Base-by-base conservation (phyloP, 1,284 basidiomycete genomes). In the Phlebopus sp. region DNA sequence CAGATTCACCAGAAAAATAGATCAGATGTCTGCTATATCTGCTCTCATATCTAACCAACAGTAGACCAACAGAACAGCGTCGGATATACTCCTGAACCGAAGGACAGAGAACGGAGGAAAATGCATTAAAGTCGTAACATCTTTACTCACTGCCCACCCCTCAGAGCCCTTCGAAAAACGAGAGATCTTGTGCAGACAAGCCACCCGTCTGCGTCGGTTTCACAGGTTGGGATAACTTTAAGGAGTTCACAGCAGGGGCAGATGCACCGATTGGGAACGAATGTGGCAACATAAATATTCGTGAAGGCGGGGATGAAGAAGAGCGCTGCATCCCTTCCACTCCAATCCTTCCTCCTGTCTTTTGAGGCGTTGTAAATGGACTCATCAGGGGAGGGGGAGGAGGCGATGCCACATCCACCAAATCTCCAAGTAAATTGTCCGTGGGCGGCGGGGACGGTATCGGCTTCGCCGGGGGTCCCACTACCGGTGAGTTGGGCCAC, bases 161-260 rank as follows among this genome's bases (percentile, higher is more conserved):
- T 58, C 69, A 85, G 37, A 84, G 56, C 17, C 83, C 79, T 63
- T 87, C 85, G 56, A 87, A 87, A 58, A 87, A 87, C n/a, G 80
- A 84, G 48, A 86, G 60, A 70, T 86, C 85, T 63, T 85, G 82
- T 7, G 84, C 83, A 4, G 81, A 82, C 40, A 86, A 62, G 5
- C 79, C 79, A 7, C 79, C 73, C 3, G 65, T 69, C 37, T 69
- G 66, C 38, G 62, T 63, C 31, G 57, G 55, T 13, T 62, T 53
- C 7, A 41, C n/a, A n/a, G 53, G 29, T 49, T 59, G 49, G 10
- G 50, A 31, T 27, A 49, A 44, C 44, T 57, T 44, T 34, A 50
- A 29, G 1, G 44, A 2, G 15, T 35, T 45, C 11, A 35, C 23
- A 10, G 17, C 23, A 40, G 45, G 39, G 11, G 14, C 11, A 2